Evolutionary conservation across 768 basidiomycete species (phyloP), one percentile per base, ranked within the genome.

Genomic region (Rhodotorula kratochvilovae): DNA sequence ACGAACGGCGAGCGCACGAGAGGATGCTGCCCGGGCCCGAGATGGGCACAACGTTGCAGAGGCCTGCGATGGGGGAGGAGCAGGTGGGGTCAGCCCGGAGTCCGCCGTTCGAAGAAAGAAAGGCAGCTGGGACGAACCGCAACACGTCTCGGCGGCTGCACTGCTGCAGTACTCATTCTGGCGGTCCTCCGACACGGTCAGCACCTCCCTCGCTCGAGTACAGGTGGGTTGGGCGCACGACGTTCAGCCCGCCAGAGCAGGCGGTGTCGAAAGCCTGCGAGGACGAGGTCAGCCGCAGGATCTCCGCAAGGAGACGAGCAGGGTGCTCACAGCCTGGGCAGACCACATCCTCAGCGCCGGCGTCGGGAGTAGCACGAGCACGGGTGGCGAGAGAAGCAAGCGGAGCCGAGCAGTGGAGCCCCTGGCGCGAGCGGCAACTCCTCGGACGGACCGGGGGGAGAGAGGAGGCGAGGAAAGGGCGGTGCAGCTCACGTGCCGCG

Each of bases 1-100:
- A 3, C 6, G 3, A 6, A 15, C 25, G 48, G 25, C 11, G 19
- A 15, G 25, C 43, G 12, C 27, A 70, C 12, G 58, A 53, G 25
- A 71, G 39, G 43, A 71, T 2, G 21, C 54, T 71, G 1, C 69
- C 69, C 0, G 69, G 69, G 16, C 53, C 64, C 2, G 53, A 54
- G 21, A 71, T 66, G 31, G 69, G 69, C 7, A 59, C 35, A n/a
- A 42, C 19, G 23, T 59, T 35, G 58, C 58, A 59, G n/a, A 59
- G 3, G 11, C 58, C 58, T 59, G 58, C 19, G 7, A 10, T n/a
- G 12, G 25, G 23, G 2, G 7, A 50, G 11, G 35, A 27, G 25
- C 33, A 19, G 13, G 1, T 2, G 12, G 21, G 29, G 31, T 31
- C 43, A 46, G 12, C 4, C 45, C 45, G 45, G 45, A 5, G 4